Conservation (phyloP, 2,329 filamentous ascomycete species). For the Chaetomiaceae sp. region DNA sequence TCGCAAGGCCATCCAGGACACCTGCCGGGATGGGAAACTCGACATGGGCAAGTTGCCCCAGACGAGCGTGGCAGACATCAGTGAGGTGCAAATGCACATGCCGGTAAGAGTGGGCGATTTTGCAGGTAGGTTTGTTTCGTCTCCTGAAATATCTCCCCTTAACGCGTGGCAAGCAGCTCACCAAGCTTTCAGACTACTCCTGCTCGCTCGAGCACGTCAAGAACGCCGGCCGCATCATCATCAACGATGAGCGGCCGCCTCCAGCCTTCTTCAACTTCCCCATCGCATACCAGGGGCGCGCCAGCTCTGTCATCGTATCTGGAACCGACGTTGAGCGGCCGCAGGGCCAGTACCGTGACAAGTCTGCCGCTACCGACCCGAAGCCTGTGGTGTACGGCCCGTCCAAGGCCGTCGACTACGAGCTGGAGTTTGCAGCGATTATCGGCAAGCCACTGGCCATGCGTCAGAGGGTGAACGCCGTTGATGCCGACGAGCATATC, state of each 20-base stretch:
- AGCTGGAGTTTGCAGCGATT: constrained; percentile 6
- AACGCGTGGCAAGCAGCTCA: background rate
- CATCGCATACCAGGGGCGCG: constrained; percentile 5
- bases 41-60: background rate
- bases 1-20: background rate
- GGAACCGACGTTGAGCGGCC: constrained; percentile 6
- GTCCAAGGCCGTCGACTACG: constrained; percentile 3
- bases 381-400: background rate
- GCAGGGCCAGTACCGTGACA: constrained; percentile 5
- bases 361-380: background rate
- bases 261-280: constrained; percentile 8
- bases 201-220: constrained; percentile 6
- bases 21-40: background rate
- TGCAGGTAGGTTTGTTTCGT: background rate
- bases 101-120: constrained; percentile 6
- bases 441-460: constrained; percentile 4
- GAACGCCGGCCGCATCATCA: constrained; percentile 8
- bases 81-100: constrained; percentile 4
- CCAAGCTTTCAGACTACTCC: background rate
- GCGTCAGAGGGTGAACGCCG: background rate
- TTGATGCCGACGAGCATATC: constrained; percentile 5
- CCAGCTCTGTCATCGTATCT: constrained; percentile 5
- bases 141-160: background rate
- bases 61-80: background rate
- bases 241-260: constrained; percentile 5